phyloP scores from a whole-genome alignment of 1,139 yeast species.

The Sugiyamaella paludigena region DNA sequence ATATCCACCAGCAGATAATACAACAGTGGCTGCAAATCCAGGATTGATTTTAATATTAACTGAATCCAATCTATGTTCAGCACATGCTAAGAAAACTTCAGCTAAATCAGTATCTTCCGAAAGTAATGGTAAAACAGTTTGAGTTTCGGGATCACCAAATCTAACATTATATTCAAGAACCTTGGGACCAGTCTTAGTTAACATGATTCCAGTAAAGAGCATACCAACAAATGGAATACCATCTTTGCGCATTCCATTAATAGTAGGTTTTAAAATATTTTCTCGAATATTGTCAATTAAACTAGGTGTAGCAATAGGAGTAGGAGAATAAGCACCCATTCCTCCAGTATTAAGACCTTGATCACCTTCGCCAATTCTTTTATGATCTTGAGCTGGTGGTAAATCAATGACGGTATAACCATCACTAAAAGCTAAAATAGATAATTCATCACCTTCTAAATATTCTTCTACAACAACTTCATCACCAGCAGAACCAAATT shows the following conservation, averaged over 20 bases:
- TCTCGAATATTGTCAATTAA: slow-evolving; percentile 67
- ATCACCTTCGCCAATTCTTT: slow-evolving; percentile 91
- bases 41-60: slow-evolving; percentile 62
- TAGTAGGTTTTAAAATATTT: slow-evolving; percentile 80
- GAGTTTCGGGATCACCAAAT: slow-evolving; percentile 99
- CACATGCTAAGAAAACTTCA: slow-evolving; percentile 88
- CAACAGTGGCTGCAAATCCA: slow-evolving; percentile 84
- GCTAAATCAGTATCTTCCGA: slow-evolving; percentile 85
- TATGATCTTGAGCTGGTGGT: slow-evolving; percentile 98
- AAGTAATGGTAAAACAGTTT: slow-evolving; percentile 86
- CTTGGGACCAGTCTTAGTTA: slow-evolving; percentile 81
- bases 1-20: slow-evolving; percentile 95
- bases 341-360: slow-evolving; percentile 97
- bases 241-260: slow-evolving; percentile 95
- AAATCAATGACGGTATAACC: slow-evolving; percentile 89
- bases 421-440: slow-evolving; percentile 88
- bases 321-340: slow-evolving; percentile 99
- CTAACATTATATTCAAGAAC: slow-evolving; percentile 96
- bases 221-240: slow-evolving; percentile 96
- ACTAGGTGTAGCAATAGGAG: slow-evolving; percentile 80
- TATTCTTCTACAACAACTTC: slow-evolving; percentile 96
- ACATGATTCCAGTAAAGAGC: slow-evolving; percentile 94
- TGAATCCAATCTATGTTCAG: slow-evolving; percentile 90
- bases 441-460: slow-evolving; percentile 94
- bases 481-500: slow-evolving; percentile 92